A percentile compares a stretch with the other conserved stretches of the same genome.
Conservation (phyloP, 2,329 filamentous ascomycete species). For the Aspergillus candidus region DNA sequence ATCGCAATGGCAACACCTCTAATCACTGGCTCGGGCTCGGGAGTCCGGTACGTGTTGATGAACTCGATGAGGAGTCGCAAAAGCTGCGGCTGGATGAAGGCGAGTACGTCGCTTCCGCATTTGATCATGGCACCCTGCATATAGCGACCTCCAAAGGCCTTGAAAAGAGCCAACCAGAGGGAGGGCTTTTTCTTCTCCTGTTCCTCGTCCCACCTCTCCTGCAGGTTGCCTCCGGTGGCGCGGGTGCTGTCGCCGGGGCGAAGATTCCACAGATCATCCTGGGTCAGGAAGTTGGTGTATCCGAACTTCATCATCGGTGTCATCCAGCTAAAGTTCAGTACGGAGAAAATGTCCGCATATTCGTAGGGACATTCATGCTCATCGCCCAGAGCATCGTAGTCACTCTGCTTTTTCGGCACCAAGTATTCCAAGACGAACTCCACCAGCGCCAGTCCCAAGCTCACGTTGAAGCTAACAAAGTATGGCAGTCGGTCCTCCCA, state of each 20-base stretch:
- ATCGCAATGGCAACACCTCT: conserved; percentile 82
- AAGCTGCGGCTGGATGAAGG: conserved; percentile 87
- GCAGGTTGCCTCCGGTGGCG: conserved; percentile 63
- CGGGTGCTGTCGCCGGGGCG: conserved; percentile 73
- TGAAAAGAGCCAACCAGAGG: conserved; percentile 79
- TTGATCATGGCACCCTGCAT: conserved; percentile 79
- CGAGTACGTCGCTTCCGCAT: conserved; percentile 73
- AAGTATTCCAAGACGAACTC: conserved; percentile 81
- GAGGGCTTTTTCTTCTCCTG: conserved; percentile 68
- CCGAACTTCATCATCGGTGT: conserved; percentile 94
- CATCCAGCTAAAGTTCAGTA: conserved; percentile 97
- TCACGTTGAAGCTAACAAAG: conserved; percentile 69
- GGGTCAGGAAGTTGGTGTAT: conserved; percentile 84
- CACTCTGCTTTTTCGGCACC: conserved; percentile 69
- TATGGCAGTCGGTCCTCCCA: conserved; percentile 63
- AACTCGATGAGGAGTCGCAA: conserved; percentile 78
- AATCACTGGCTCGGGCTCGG: conserved; percentile 66
- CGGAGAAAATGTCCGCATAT: conserved; percentile 89
- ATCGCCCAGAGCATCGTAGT: conserved; percentile 61
- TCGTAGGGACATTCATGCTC: conserved; percentile 67
- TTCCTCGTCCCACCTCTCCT: conserved; percentile 70
- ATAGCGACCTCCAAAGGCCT: conserved; percentile 81
- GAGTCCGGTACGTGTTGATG: conserved; percentile 65
- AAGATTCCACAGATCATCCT: conserved; percentile 93
- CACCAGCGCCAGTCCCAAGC: conserved; percentile 60